Base-by-base conservation (phyloP, 495 filamentous ascomycete species). In the Xylaria venustula region DNA sequence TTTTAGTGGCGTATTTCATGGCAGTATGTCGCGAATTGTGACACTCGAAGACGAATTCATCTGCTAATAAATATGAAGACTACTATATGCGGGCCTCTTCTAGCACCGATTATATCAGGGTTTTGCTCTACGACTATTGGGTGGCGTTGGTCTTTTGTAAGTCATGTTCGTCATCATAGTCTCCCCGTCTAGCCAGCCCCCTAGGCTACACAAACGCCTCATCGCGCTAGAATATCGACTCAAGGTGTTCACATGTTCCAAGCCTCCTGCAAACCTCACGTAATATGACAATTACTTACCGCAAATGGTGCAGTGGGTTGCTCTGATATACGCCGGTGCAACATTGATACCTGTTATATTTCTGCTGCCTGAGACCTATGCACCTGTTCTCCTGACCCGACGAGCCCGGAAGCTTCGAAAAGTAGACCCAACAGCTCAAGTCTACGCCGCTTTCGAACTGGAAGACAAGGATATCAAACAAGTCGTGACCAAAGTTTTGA, bases 61-160 rank as follows among this genome's bases (percentile, higher is more conserved):
- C 71, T 41, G 61, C 23, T 46, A n/a, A 58, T 41, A n/a, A 7
- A 20, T 36, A 9, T n/a, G 7, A 54, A 88, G 87, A 81, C 80
- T 14, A 86, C 87, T 11, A 83, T 85, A 40, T 80, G 85, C 52
- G 89, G 88, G 4, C 89, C 89, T 3, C 79, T 87, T 9, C 64
- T 90, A 11, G 85, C 85, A 1, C 89, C 89, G 1, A 81, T 88
- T 17, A 85, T 91, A 49, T 87, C 87, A 17, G 89, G 87, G 7
- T 88, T 81, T 68, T 73, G 81, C 37, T 78, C 85, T 2, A 75
- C 80, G 4, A 75, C 64, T 14, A 79, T 86, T 50, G 79, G 81
- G 19, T 90, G 88, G 88, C 78, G 86, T 45, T 90, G 87, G 85
- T 75, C 79, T 0, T 88, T 88, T 53, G 44, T 47, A 47, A 23